Conservation (phyloP, 345 rosid genomes). For the Hibiscus mutabilis region DNA sequence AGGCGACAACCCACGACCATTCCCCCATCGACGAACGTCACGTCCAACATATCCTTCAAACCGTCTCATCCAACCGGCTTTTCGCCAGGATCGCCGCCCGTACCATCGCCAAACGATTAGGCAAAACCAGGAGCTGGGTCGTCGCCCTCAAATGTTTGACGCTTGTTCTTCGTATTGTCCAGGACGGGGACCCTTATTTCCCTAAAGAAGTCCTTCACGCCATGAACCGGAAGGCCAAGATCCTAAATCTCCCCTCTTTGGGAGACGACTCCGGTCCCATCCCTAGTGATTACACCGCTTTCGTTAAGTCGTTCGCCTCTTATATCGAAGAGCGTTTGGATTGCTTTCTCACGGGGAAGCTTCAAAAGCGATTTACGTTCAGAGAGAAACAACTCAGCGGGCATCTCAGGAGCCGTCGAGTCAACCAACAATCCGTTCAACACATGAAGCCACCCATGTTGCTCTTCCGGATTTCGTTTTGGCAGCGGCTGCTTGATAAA, state of each 20-base stretch:
- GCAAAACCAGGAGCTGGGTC: constrained; percentile 70
- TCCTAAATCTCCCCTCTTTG: constrained; percentile 60
- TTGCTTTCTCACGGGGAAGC: constrained; percentile 5
- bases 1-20: constrained; percentile 75
- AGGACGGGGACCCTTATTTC: constrained; percentile 73
- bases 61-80: constrained; percentile 45
- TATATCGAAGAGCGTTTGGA: constrained; percentile 5
- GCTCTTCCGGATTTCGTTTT: not conserved
- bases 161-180: constrained; percentile 68
- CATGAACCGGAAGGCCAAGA: constrained; percentile 67
- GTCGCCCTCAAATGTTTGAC: constrained; percentile 74
- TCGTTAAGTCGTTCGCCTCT: not conserved
- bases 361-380: not conserved
- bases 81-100: constrained; percentile 56
- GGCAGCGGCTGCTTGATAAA: constrained; percentile 5
- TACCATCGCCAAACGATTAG: constrained; percentile 51
- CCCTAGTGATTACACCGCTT: constrained; percentile 28
- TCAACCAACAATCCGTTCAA: not conserved
- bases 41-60: constrained; percentile 40
- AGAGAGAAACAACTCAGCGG: not conserved
- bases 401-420: not conserved
- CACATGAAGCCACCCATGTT: constrained; percentile 2
- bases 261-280: constrained; percentile 59
- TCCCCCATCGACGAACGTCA: constrained; percentile 58
- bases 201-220: constrained; percentile 66